These are phyloP conservation scores for Aurantiochytrium sp. DNA, from an alignment of 108 stramenopile species.

Conservation along the genomic window DNA sequence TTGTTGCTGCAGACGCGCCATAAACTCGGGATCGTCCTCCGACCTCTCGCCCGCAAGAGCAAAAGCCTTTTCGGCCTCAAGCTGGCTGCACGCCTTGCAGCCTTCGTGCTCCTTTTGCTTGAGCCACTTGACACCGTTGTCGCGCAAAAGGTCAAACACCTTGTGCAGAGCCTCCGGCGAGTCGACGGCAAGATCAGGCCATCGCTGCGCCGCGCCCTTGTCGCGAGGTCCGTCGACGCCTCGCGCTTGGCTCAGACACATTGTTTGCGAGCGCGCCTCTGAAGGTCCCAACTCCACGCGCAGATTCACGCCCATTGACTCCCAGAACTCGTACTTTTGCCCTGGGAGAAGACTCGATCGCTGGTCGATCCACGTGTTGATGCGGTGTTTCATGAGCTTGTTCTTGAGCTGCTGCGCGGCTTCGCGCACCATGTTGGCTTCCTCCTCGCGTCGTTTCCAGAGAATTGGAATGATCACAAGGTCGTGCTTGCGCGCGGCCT, in stretches of 20 bases:
- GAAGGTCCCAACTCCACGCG: neutral
- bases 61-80: neutral
- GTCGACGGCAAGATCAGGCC: neutral
- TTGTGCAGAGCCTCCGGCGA: neutral
- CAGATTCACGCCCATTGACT: neutral
- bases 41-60: neutral
- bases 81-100: neutral
- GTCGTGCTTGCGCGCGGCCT: neutral
- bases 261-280: neutral
- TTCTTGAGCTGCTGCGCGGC: neutral
- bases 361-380: slow-evolving; percentile 9
- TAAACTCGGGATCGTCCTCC: too few species aligned
- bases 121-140: slow-evolving; percentile 10
- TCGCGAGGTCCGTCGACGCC: neutral
- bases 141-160: neutral
- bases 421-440: neutral
- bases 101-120: neutral
- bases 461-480: neutral
- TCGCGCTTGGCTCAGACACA: neutral
- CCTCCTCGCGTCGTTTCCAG: neutral
- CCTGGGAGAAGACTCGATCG: neutral
- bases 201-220: neutral
- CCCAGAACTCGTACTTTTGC: slow-evolving; percentile 17
- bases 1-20: too few species aligned
- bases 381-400: slow-evolving; percentile 9